A percentile compares a stretch with the other conserved stretches of the same genome.
Evolutionary conservation across 768 basidiomycete genomes (phyloP).

Genomic region (Leccinum pellstonianum): DNA sequence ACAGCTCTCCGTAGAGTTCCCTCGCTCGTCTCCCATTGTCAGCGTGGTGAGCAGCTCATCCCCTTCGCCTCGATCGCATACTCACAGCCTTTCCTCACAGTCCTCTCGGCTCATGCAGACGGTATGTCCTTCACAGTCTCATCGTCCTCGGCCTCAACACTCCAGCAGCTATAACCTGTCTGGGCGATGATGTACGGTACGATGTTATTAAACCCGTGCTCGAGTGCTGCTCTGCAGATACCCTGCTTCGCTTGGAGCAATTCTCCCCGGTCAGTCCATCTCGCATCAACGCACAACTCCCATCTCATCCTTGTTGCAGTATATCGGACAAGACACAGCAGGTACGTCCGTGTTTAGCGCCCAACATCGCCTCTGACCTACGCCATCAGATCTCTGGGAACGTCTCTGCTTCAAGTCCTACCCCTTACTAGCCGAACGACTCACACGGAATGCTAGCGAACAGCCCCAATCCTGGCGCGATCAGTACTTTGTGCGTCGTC

Average conservation of each 20-base stretch:
- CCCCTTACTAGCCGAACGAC: slow-evolving; percentile 51
- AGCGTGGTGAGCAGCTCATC: slow-evolving; percentile 53
- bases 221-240: slow-evolving; percentile 68
- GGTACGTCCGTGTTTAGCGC: slow-evolving; percentile 36
- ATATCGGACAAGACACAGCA: slow-evolving; percentile 53
- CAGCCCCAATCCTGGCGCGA: slow-evolving; percentile 67
- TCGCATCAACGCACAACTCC: slow-evolving; percentile 5
- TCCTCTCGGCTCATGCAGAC: slow-evolving; percentile 58
- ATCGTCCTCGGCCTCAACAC: slow-evolving; percentile 1
- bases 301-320: slow-evolving; percentile 36
- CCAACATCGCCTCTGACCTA: slow-evolving; percentile 6
- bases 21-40: slow-evolving; percentile 66
- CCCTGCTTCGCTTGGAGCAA: slow-evolving; percentile 65
- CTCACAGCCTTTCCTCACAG: slow-evolving; percentile 36
- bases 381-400: slow-evolving; percentile 62
- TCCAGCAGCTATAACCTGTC: slow-evolving; percentile 54
- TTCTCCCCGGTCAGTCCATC: slow-evolving; percentile 59
- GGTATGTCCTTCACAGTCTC: slow-evolving; percentile 40
- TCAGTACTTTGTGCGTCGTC: slow-evolving; percentile 58
- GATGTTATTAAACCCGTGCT: slow-evolving; percentile 71
- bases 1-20: slow-evolving; percentile 45
- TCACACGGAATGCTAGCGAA: slow-evolving; percentile 38
- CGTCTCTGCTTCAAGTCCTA: slow-evolving; percentile 60
- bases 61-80: slow-evolving; percentile 1
- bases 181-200: slow-evolving; percentile 62